Percentiles rank a stretch among this genome's conserved stretches.
These are phyloP conservation scores for Hemileccinum impolitum DNA, from an alignment of 768 basidiomycete genomes.

Conservation along the genomic window DNA sequence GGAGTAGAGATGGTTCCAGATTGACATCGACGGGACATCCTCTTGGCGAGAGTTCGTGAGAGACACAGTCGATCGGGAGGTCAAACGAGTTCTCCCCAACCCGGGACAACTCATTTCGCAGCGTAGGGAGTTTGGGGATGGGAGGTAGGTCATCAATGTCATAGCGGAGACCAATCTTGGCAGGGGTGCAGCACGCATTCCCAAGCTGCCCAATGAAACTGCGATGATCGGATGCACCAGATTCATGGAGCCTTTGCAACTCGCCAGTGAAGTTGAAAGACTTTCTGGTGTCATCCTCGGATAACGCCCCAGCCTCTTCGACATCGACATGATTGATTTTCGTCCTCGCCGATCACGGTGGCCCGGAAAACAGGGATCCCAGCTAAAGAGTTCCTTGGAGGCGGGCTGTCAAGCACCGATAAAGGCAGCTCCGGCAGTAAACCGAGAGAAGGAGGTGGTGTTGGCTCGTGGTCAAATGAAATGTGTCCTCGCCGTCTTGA, in stretches of 20 bases:
- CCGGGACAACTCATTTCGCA: slow-evolving; percentile 27
- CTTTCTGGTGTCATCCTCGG: slow-evolving; percentile 69
- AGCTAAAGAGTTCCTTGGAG: slow-evolving; percentile 12
- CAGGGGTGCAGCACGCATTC: slow-evolving; percentile 74
- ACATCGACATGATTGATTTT: slow-evolving; percentile 35
- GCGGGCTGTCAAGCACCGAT: slow-evolving; percentile 23
- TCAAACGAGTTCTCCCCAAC: slow-evolving; percentile 22
- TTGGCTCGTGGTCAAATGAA: slow-evolving; percentile 21
- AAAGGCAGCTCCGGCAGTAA: slow-evolving; percentile 42
- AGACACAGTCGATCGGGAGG: slow-evolving; percentile 14
- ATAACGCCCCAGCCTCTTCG: slow-evolving; percentile 40
- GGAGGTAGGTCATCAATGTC: slow-evolving; percentile 49
- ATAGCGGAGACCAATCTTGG: slow-evolving; percentile 57
- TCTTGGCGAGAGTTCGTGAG: slow-evolving; percentile 12
- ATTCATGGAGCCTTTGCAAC: slow-evolving; percentile 64
- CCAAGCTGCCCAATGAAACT: slow-evolving; percentile 85
- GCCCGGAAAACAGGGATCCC: slow-evolving; percentile 42
- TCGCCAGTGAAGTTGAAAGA: slow-evolving; percentile 87
- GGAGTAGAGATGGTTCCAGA: slow-evolving; percentile 37
- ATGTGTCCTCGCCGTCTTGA: slow-evolving; percentile 42
- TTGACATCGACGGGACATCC: slow-evolving; percentile 26
- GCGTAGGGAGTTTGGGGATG: slow-evolving; percentile 47
- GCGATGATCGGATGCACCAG: slow-evolving; percentile 59
- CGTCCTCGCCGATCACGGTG: slow-evolving; percentile 44
- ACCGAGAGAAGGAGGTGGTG: slow-evolving; percentile 35